Base-by-base conservation (phyloP, 2,329 filamentous ascomycete genomes). In the Dichotomopilus funicola region DNA sequence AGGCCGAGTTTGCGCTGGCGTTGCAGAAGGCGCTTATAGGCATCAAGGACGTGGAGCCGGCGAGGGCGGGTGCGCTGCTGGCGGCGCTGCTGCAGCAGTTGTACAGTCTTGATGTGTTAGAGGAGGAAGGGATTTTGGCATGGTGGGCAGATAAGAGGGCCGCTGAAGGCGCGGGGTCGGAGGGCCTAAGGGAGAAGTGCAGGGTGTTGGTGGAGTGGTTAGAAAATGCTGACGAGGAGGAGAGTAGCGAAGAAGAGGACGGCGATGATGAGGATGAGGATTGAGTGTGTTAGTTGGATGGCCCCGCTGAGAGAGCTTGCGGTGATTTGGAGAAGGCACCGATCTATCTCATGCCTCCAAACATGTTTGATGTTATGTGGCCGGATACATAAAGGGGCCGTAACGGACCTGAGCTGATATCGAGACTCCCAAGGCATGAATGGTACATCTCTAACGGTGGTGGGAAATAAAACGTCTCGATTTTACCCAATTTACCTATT, bases 81-180 rank as follows among this genome's bases (percentile, higher is more conserved):
- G 79, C 91, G 3, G 89, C 86, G 41, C 75, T 90, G 63, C 81
- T 90, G 62, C 94, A 95, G 73, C 88, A 91, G 70, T 76, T 97
- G 51, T 95, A 95, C 68, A 83, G 88, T 62, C 72, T 88, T 49
- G 94, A 97, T 62, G 79, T 95, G 12, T 73, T 96, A 1, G 90
- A 96, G 68, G 90, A 96, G 66, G 91, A 96, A 43, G 91, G 88
- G 0, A 88, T 96, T 62, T 74, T 92, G 64, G 80, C 81, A 48
- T 99, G 94, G 94, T 97, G 91, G 91, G 81, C 77, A 19, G 87
- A 95, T 68, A 78, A 80, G 48, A 71, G 85, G 65, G 86, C 87
- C 5, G 79, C 73, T 31, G 84, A 83, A 54, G 83, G 77, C 11
- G 86, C 88, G 54, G 80, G 81, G 52, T 82, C 96, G 85, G 72